Evolutionary conservation across 805 yeast species (phyloP).

Genomic region (Metschnikowia lochheadii): DNA sequence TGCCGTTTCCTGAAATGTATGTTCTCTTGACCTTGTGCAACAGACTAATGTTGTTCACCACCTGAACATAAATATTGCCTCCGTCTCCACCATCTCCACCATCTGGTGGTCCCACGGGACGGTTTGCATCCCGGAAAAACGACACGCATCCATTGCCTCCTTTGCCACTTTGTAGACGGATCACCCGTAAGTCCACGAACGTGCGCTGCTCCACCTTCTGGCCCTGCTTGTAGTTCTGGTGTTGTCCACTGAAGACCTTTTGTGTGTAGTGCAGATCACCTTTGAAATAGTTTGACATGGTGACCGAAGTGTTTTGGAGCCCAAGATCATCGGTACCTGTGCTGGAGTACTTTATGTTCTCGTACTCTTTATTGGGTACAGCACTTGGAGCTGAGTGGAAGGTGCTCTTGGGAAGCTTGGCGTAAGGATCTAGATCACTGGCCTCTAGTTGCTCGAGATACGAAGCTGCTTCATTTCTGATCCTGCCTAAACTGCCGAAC

Average conservation of each 20-base stretch:
- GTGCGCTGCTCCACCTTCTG: constrained; percentile 35
- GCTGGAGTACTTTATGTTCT: constrained; percentile 8
- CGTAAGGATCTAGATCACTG: constrained; percentile 10
- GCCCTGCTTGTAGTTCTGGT: constrained; percentile 25
- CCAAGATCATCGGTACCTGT: constrained; percentile 12
- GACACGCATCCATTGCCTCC: constrained; percentile 91
- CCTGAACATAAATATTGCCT: constrained; percentile 81
- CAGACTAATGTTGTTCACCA: constrained; percentile 66
- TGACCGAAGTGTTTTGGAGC: constrained; percentile 8
- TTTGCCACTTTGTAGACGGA: constrained; percentile 66
- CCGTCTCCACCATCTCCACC: constrained; percentile 99
- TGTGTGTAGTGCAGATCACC: constrained; percentile 40
- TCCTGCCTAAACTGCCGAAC: constrained; percentile 1
- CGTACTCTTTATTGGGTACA: constrained; percentile 2
- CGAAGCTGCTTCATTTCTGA: background rate
- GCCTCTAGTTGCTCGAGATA: background rate
- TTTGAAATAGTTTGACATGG: constrained; percentile 35
- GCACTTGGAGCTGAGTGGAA: background rate
- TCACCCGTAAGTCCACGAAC: constrained; percentile 49
- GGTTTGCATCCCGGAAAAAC: constrained; percentile 80
- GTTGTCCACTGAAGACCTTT: constrained; percentile 34
- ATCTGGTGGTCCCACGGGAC: constrained; percentile 89
- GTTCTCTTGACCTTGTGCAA: constrained; percentile 63
- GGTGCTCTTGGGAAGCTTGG: constrained; percentile 10
- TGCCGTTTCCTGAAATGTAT: constrained; percentile 72